Evolutionary conservation across 163 green algal species (phyloP), one percentile per base, ranked within the genome.

Genomic region (Scenedesmus sp.): DNA sequence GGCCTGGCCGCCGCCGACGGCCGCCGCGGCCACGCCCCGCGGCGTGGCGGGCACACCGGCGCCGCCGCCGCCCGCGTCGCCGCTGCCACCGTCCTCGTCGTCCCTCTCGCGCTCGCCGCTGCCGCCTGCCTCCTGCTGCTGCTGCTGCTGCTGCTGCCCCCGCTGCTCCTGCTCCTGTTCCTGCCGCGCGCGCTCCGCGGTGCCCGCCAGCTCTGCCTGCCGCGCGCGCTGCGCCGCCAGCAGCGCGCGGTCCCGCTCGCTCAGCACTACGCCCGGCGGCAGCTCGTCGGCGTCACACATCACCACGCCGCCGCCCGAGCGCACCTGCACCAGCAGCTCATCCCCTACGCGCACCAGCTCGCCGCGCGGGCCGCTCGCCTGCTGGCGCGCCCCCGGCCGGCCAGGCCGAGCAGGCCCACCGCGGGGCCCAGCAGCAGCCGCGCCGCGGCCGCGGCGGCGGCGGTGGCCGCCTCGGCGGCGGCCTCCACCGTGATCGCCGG

Each of bases 151-250:
- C 67, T 63, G 67, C 67, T 65, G 67, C 65, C 2, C 4, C 47
- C 50, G 65, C 45, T 75, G 29, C 47, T 75, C 45, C 65, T 75
- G 65, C 65, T 34, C 51, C 67, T 65, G 66, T 53, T 69, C 53
- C 72, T 73, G 71, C 42, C 22, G 28, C 71, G 17, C 39, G 56
- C 50, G 71, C 42, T 72, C 24, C 39, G 45, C 39, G 36, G 36
- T 22, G 3, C 14, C 36, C 45, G 45, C 36, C 45, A 42, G 44
- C 26, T 60, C 14, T 14, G n/a, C 39, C 45, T 73, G 64, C 45
- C 29, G 64, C 42, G 58, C 39, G 11, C 29, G 64, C 58, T 62
- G 56, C 60, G 15, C 29, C 45, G 53, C 28, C 50, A 81, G 58
- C 58, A 71, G 1, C 29, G 6, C n/a, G 44, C 44, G 54, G 24